These are phyloP conservation scores for Leptosphaerulina australis DNA, from an alignment of 2,329 filamentous ascomycete species.

Conservation along the genomic window DNA sequence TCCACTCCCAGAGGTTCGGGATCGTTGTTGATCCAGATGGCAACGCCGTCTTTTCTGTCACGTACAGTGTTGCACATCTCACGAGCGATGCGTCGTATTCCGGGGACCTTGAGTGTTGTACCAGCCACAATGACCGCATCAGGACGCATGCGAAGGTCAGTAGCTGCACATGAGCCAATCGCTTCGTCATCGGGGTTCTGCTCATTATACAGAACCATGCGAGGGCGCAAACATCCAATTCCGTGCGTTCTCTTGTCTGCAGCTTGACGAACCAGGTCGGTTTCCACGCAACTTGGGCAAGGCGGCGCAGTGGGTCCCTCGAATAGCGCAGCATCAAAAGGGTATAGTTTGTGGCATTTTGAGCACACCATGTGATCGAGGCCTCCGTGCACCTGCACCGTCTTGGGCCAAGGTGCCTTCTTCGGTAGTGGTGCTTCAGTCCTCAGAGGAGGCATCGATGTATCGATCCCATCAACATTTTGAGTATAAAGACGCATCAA, in stretches of 20 bases:
- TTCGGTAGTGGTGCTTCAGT: slow-evolving; percentile 81
- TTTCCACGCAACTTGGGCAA: slow-evolving; percentile 74
- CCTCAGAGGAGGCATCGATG: slow-evolving; percentile 75
- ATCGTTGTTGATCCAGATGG: slow-evolving; percentile 94
- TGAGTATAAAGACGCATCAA: slow-evolving; percentile 92
- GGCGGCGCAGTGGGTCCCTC: slow-evolving; percentile 81
- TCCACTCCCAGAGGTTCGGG: slow-evolving; percentile 80
- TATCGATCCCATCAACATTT: slow-evolving; percentile 96
- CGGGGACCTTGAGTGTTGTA: slow-evolving; percentile 93
- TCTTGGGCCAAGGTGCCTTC: slow-evolving; percentile 91
- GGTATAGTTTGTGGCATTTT: slow-evolving; percentile 79
- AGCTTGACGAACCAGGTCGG: slow-evolving; percentile 76
- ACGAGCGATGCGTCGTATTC: slow-evolving; percentile 84
- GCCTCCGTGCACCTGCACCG: slow-evolving; percentile 91
- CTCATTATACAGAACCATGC: slow-evolving; percentile 97
- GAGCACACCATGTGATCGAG: slow-evolving; percentile 96
- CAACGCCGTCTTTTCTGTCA: slow-evolving; percentile 79
- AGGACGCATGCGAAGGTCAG: slow-evolving; percentile 82
- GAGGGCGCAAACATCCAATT: slow-evolving; percentile 83
- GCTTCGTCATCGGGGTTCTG: slow-evolving; percentile 95
- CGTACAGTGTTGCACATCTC: slow-evolving; percentile 90
- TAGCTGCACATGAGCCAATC: slow-evolving; percentile 86
- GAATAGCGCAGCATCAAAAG: slow-evolving; percentile 81
- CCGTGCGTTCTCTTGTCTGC: slow-evolving; percentile 92
- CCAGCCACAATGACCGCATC: slow-evolving; percentile 95